phyloP scores from a whole-genome alignment of 2,329 filamentous ascomycete species.

The Alternaria arborescens region DNA sequence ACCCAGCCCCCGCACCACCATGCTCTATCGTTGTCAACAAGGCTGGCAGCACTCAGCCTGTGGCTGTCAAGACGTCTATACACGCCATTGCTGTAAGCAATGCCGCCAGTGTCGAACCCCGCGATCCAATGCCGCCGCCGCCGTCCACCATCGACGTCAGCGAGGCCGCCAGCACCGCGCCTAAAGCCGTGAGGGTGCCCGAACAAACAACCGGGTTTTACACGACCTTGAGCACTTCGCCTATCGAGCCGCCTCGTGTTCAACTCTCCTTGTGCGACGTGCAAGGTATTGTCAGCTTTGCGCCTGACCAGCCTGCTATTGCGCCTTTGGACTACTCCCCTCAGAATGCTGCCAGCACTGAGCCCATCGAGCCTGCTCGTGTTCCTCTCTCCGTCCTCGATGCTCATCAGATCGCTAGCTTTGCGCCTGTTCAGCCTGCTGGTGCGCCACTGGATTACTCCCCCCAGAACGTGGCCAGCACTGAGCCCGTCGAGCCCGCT shows the following conservation, averaged over 20 bases:
- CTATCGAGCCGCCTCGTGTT: background rate
- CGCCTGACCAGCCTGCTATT: background rate
- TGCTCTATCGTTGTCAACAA: background rate
- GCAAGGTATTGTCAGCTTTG: background rate
- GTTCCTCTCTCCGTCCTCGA: background rate
- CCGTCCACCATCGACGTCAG: background rate
- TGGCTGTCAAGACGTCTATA: background rate
- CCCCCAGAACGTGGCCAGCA: background rate
- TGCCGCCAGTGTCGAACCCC: conserved; percentile 3
- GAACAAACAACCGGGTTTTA: background rate
- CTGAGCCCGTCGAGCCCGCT: background rate
- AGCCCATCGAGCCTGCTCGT: conserved; percentile 1
- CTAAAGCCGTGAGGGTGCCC: background rate
- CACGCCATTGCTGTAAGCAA: background rate
- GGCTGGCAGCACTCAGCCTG: background rate
- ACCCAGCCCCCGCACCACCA: background rate
- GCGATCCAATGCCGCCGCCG: background rate
- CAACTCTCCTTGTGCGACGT: background rate
- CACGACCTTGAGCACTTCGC: conserved; percentile 1
- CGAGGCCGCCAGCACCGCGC: background rate
- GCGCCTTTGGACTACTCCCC: background rate
- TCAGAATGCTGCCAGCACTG: background rate
- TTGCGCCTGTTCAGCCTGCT: background rate
- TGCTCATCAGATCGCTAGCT: background rate
- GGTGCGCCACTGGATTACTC: background rate